Percentiles rank a stretch among this genome's conserved stretches.
These are phyloP conservation scores for Acorus calamus DNA, from an alignment of 106 monocot species.

Conservation along the genomic window DNA sequence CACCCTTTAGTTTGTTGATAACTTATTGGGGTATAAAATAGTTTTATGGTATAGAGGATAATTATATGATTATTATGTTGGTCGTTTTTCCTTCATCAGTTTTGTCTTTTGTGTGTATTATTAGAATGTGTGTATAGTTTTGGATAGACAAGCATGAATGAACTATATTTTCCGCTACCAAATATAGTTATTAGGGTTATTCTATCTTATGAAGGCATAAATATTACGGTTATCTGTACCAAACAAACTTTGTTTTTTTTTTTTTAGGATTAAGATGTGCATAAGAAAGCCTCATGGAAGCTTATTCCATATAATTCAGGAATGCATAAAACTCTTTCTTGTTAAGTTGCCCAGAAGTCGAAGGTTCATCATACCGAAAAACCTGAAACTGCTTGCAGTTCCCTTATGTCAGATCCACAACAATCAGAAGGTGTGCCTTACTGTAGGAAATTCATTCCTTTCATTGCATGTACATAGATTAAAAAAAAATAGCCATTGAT, in stretches of 20 bases:
- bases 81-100: no score
- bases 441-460: not conserved
- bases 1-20: not conserved
- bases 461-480: not conserved
- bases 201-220: no score
- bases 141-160: no score
- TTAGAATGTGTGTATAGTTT: no score
- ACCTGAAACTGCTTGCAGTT: conserved; percentile 51
- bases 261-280: no score
- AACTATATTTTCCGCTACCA: no score
- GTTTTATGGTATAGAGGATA: no score
- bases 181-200: no score
- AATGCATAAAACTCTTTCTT: conserved; percentile 53
- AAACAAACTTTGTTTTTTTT: no score
- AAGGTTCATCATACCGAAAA: conserved; percentile 34
- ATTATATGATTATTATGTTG: not conserved
- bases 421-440: conserved; percentile 27
- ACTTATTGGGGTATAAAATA: no score
- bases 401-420: conserved; percentile 47
- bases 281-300: no score
- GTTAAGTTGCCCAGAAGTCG: conserved; percentile 24
- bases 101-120: not conserved
- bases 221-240: no score
- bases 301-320: conserved; percentile 11
- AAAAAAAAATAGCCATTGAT: not conserved